Conservation (phyloP, 2,329 filamentous ascomycete species). For the Colletotrichum acutatum region DNA sequence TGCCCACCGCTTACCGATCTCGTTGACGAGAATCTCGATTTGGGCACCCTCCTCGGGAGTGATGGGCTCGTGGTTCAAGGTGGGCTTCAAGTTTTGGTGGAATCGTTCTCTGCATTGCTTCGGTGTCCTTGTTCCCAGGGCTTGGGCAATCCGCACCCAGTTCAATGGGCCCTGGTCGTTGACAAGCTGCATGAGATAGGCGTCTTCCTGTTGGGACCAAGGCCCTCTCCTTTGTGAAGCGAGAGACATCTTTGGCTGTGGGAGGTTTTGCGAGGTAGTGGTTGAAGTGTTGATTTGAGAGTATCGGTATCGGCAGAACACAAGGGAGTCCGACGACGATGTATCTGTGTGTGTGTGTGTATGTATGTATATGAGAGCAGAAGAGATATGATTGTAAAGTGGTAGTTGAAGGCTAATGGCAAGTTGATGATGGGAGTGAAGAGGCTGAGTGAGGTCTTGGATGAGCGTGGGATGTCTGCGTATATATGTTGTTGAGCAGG, state of each 20-base stretch:
- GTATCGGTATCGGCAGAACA: background rate
- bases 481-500: conserved; percentile 33
- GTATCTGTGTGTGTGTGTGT: background rate
- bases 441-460: conserved; percentile 11
- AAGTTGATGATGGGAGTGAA: background rate
- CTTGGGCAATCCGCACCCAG: conserved; percentile 87
- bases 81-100: conserved; percentile 90
- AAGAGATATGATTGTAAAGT: background rate
- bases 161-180: conserved; percentile 79
- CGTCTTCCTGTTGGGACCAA: conserved; percentile 84
- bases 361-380: background rate
- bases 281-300: background rate
- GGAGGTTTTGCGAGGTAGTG: background rate
- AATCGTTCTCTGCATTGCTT: conserved; percentile 97
- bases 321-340: background rate
- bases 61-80: conserved; percentile 79
- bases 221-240: conserved; percentile 69
- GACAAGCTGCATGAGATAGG: conserved; percentile 76
- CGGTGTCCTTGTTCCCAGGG: conserved; percentile 81
- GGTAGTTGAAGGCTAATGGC: background rate
- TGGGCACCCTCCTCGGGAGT: conserved; percentile 74
- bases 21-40: conserved; percentile 81
- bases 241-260: background rate
- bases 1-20: conserved; percentile 90
- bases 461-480: conserved; percentile 19